These are phyloP conservation scores for Vaccinium myrtillus DNA, from an alignment of 148 eudicot genomes.

Conservation along the genomic window DNA sequence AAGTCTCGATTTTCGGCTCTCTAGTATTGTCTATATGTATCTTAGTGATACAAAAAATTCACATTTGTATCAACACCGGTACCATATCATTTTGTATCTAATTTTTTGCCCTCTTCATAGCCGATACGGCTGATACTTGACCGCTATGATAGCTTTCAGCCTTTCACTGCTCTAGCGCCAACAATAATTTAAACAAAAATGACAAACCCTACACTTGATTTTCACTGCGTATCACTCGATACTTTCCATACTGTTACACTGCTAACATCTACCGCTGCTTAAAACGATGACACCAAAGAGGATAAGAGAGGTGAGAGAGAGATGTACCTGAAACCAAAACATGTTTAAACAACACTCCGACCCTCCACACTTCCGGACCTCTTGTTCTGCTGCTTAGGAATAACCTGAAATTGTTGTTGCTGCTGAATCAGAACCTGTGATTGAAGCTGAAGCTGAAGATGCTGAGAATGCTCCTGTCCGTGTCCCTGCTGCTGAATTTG, in stretches of 20 bases:
- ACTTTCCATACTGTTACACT: not conserved
- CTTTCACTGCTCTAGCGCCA: not conserved
- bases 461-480: slow-evolving; percentile 26
- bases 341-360: slow-evolving; percentile 27
- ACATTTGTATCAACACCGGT: not conserved
- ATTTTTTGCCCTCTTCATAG: too few species aligned
- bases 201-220: not conserved
- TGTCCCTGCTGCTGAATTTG: slow-evolving; percentile 31
- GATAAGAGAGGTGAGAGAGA: not conserved
- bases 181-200: not conserved
- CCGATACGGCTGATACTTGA: not conserved
- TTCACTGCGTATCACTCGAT: too few species aligned
- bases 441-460: slow-evolving; percentile 22
- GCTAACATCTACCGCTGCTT: not conserved
- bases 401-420: slow-evolving; percentile 33
- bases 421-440: slow-evolving; percentile 19
- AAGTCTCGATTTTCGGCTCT: not conserved
- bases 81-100: not conserved
- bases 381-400: slow-evolving; percentile 33
- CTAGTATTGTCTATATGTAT: not conserved
- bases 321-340: slow-evolving; percentile 22
- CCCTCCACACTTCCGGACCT: slow-evolving; percentile 38
- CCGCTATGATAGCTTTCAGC: not conserved
- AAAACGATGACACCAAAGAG: not conserved
- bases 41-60: not conserved